These are phyloP conservation scores for Diaporthe sp. DNA, from an alignment of 2,329 filamentous ascomycete species.

Conservation along the genomic window DNA sequence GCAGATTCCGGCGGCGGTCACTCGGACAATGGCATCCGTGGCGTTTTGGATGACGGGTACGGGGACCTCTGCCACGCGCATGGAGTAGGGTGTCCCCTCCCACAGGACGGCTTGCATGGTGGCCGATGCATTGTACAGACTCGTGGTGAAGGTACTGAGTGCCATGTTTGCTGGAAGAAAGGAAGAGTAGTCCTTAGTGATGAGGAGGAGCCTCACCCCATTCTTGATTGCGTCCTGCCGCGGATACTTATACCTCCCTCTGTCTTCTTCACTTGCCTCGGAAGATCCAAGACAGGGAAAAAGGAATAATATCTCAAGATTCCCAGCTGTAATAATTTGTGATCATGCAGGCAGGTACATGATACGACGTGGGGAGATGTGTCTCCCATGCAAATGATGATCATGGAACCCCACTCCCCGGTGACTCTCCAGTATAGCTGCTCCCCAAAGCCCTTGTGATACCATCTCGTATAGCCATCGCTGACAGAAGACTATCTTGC, in stretches of 20 bases:
- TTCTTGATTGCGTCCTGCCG: background rate
- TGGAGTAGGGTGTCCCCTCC: slow-evolving; percentile 35
- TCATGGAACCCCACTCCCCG: background rate
- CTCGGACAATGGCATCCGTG: slow-evolving; percentile 53
- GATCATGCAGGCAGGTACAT: background rate
- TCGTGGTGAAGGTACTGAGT: background rate
- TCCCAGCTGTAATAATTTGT: background rate
- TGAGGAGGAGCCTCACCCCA: background rate
- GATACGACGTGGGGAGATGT: background rate
- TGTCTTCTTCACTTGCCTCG: background rate
- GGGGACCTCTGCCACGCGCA: slow-evolving; percentile 34
- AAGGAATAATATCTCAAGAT: background rate
- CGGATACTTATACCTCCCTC: background rate
- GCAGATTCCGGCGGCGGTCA: slow-evolving; percentile 53
- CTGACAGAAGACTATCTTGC: background rate
- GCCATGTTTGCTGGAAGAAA: background rate
- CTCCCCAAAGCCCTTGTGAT: no score
- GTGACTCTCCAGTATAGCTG: no score
- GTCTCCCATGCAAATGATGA: background rate
- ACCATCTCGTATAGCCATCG: no score
- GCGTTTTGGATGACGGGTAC: slow-evolving; percentile 36
- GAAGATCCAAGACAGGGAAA: background rate
- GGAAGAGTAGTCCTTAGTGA: background rate
- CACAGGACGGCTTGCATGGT: slow-evolving; percentile 37
- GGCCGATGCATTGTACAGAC: background rate